phyloP scores from a whole-genome alignment of 768 basidiomycete genomes.

The Termitomyces sp. region DNA sequence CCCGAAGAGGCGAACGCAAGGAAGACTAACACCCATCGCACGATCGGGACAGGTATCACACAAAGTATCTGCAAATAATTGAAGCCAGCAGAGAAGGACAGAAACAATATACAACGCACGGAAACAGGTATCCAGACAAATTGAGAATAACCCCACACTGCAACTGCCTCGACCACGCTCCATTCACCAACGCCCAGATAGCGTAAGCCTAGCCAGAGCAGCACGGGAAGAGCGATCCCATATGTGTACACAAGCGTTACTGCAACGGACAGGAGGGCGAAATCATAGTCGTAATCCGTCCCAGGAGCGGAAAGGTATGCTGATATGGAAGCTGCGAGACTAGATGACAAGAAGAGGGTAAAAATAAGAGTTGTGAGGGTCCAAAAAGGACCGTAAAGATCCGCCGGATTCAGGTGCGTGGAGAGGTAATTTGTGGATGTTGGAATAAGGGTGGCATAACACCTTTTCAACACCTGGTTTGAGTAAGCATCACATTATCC shows the following conservation, averaged over 20 bases:
- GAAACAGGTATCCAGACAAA: conserved; percentile 89
- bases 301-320: conserved; percentile 70
- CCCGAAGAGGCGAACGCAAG: conserved; percentile 76
- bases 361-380: conserved; percentile 94
- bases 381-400: conserved; percentile 95
- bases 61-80: conserved; percentile 56
- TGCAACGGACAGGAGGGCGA: conserved; percentile 77
- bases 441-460: conserved; percentile 77
- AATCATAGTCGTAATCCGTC: conserved; percentile 70
- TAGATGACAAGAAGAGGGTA: conserved; percentile 88
- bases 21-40: conserved; percentile 78
- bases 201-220: conserved; percentile 79
- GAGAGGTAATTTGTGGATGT: conserved; percentile 57
- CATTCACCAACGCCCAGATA: conserved; percentile 90
- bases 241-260: conserved; percentile 84
- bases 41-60: conserved; percentile 75
- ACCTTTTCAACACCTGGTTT: conserved; percentile 62
- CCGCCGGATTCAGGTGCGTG: conserved; percentile 59
- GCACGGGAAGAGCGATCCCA: conserved; percentile 72
- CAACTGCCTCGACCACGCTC: conserved; percentile 77
- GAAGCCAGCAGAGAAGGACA: background rate
- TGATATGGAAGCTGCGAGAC: conserved; percentile 81
- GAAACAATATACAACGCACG: conserved; percentile 33
- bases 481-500: background rate
- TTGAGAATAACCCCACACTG: conserved; percentile 76